Percentiles rank a stretch among this genome's conserved stretches.
Conservation (phyloP, 179 eudicot genomes). For the Amaranthus tricolor region DNA sequence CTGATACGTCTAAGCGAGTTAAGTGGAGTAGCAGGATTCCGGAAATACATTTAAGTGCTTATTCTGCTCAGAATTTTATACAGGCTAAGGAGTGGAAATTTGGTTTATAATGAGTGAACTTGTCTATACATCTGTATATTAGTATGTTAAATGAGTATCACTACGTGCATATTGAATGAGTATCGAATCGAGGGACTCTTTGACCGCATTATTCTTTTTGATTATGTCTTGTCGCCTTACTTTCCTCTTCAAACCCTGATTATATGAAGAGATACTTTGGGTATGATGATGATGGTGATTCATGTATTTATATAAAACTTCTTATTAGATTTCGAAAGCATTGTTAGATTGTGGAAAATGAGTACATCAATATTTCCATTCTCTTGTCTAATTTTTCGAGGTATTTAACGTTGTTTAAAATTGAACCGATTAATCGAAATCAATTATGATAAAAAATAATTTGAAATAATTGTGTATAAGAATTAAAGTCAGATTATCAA, state of each 20-base stretch:
- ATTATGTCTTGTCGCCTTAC: background rate
- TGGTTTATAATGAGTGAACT: background rate
- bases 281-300: background rate
- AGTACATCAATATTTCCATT: background rate
- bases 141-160: background rate
- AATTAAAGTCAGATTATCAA: background rate
- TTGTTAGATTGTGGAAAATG: background rate
- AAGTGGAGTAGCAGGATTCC: conserved; percentile 44
- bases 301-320: background rate
- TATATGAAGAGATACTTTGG: background rate
- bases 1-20: conserved; percentile 33
- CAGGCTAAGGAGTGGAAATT: conserved; percentile 36
- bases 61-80: conserved; percentile 35
- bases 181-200: background rate
- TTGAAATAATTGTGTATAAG: no score
- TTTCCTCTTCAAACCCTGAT: background rate
- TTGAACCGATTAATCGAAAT: no score
- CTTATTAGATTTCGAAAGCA: background rate
- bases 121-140: background rate
- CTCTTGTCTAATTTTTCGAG: background rate
- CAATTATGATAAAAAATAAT: no score
- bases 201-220: no score
- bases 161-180: background rate
- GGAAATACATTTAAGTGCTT: conserved; percentile 23
- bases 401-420: no score